phyloP scores from a whole-genome alignment of 371 early-diverging fungal genomes.

The Modicella reniformis region DNA sequence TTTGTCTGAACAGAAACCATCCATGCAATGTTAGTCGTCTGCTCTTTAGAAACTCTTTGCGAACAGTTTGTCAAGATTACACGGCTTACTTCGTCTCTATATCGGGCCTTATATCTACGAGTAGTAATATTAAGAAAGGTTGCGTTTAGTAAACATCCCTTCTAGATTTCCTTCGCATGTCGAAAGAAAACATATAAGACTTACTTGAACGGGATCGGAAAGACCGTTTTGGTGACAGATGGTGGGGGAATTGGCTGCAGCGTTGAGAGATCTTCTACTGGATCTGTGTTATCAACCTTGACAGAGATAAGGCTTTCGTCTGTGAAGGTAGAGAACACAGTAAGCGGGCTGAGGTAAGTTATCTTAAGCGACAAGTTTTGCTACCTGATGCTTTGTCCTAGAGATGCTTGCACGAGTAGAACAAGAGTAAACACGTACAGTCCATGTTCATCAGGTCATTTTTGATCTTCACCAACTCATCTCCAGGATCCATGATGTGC shows the following conservation, averaged over 20 bases:
- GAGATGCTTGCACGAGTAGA: too few species aligned
- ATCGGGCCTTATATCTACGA: slow-evolving; percentile 36
- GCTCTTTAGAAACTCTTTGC: neutral
- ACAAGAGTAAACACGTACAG: slow-evolving; percentile 29
- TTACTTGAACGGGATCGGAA: slow-evolving; percentile 37
- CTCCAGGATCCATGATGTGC: slow-evolving; percentile 40
- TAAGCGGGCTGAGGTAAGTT: neutral
- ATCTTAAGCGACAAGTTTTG: too few species aligned
- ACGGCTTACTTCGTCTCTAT: slow-evolving; percentile 19
- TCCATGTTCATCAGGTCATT: slow-evolving; percentile 37
- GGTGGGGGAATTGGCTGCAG: slow-evolving; percentile 42
- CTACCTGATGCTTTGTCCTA: too few species aligned
- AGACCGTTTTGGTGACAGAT: slow-evolving; percentile 23
- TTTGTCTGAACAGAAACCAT: neutral
- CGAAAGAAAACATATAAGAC: neutral
- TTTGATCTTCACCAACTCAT: slow-evolving; percentile 39
- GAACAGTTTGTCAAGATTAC: neutral
- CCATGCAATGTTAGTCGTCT: neutral
- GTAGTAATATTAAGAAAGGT: neutral
- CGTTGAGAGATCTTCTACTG: slow-evolving; percentile 28
- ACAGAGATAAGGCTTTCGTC: slow-evolving; percentile 40
- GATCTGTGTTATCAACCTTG: slow-evolving; percentile 41
- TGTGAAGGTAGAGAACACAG: slow-evolving; percentile 6
- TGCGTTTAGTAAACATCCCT: neutral
- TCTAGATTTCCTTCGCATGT: neutral